Base-by-base conservation (phyloP, 2,329 filamentous ascomycete genomes). In the Whalleya microplaca region DNA sequence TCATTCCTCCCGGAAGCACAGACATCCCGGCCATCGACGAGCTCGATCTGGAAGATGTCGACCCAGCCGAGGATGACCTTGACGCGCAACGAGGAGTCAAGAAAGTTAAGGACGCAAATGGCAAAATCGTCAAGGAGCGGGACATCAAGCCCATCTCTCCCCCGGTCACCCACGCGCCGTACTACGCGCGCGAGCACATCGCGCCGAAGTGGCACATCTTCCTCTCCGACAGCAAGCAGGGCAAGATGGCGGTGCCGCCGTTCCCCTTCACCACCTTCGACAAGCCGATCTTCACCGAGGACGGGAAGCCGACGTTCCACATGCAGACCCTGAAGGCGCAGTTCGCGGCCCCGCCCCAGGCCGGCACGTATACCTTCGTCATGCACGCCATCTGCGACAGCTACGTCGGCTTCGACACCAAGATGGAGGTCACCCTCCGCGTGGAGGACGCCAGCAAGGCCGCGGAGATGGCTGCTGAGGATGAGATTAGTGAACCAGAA, bases 301-400 rank as follows among this genome's bases (percentile, higher is more conserved):
- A 87, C 60, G 92, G 90, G 66, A 90, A 90, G 71, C 94, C 94
- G 2, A 98, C 95, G 2, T 99, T 91, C 78, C 89, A 93, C 68
- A 88, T 99, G 77, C 93, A 98, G 75, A 99, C 95, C 2, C 81
- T 98, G 69, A 98, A 96, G 81, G 94, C 96, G 73, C 92, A 97
- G 73, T 99, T 99, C 75, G 91, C 94, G 64, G 94, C 95, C 1
- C 95, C 95, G 43, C 92, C 94, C 21, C 91, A 96, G 72, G 85
- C 91, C 4, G 95, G 94, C 45, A 89, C 93, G 73, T 99, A 96
- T 77, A 93, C 90, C 1, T 99, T 99, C 72, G 89, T 92, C 59
- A 90, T 98, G 87, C 89, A 98, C 74, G 80, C 97, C 61, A 82
- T 98, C 51, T 97, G 93, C 71, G 95, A 99, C 75, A 93, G 91